These are phyloP conservation scores for Pestalotiopsis sp. DNA, from an alignment of 2,329 filamentous ascomycete species.

Conservation along the genomic window DNA sequence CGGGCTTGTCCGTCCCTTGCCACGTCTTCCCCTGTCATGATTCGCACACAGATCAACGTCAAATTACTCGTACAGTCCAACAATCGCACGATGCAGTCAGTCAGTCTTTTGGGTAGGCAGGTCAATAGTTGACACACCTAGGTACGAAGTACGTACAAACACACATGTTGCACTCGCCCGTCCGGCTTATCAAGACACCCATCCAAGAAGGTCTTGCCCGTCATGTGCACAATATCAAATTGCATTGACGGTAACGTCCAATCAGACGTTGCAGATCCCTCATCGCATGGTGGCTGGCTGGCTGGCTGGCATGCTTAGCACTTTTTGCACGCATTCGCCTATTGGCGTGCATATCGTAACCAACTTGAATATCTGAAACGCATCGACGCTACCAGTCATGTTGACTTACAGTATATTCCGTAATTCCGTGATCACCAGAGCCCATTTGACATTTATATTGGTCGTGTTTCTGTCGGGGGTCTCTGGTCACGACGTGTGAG, in stretches of 20 bases:
- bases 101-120: not conserved
- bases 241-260: slow-evolving; percentile 1
- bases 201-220: not conserved
- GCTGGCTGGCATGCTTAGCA: slow-evolving; percentile 8
- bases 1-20: slow-evolving; percentile 1
- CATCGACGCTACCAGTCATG: not conserved
- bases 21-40: slow-evolving; percentile 2
- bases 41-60: slow-evolving; percentile 1
- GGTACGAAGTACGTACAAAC: not conserved
- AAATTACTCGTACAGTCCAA: not conserved
- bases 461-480: not conserved
- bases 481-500: not conserved
- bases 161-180: not conserved
- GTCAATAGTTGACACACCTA: not conserved
- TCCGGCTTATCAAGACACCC: not conserved
- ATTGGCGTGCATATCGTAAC: not conserved
- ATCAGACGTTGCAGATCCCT: slow-evolving; percentile 1
- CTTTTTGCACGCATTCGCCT: slow-evolving; percentile 5
- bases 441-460: not conserved
- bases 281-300: not conserved
- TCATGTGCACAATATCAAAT: slow-evolving; percentile 5
- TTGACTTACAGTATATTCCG: not conserved
- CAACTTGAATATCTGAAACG: not conserved
- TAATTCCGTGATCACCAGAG: not conserved
- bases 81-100: not conserved